Base-by-base conservation (phyloP, 2,329 filamentous ascomycete species). In the Colletotrichum paranaense region DNA sequence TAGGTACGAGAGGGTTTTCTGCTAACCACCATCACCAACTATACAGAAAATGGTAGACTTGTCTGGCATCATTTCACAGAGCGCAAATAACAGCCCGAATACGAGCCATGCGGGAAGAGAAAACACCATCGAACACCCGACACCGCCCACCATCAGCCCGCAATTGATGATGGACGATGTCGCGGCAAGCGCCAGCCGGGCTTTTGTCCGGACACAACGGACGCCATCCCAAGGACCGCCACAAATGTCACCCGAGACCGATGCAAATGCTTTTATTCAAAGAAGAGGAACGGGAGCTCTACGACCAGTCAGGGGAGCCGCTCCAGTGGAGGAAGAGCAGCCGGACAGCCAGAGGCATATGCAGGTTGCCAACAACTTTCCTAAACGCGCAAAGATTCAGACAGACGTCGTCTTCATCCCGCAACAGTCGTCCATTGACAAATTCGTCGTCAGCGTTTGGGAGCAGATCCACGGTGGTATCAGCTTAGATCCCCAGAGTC, bases 391-490 rank as follows among this genome's bases (percentile, higher is more conserved):
- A 22, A 68, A 74, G 60, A 71, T 68, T 4, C 56, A 57, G 19
- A 55, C 59, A 22, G 74, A 74, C 55, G 46, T 65, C 4, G 64
- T 72, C 3, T 74, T 75, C 16, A 19, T 63, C 5, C 74, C 74
- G 11, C 74, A 75, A 28, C 74, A 72, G 30, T 74, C 74, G 1
- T 74, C 79, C 0, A 66, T 81, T 42, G 77, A 78, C 57, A 81
- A 81, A 73, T 78, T 81, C 53, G 78, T 81, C 55, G 70, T 76
- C 22, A 79, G 79, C 19, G 77, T 82, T n/a, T 82, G 80, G 80
- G 80, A 81, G 64, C 80, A 81, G 70, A 78, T 82, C 55, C 79
- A 81, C 68, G 77, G 77, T 46, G 78, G 79, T 46, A 72, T 79
- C 66, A 77, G 67, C 30, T 74, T 81, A 11, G 78, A 81, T 52